phyloP scores from a whole-genome alignment of 179 eudicot genomes.

The Beta corolliflora region DNA sequence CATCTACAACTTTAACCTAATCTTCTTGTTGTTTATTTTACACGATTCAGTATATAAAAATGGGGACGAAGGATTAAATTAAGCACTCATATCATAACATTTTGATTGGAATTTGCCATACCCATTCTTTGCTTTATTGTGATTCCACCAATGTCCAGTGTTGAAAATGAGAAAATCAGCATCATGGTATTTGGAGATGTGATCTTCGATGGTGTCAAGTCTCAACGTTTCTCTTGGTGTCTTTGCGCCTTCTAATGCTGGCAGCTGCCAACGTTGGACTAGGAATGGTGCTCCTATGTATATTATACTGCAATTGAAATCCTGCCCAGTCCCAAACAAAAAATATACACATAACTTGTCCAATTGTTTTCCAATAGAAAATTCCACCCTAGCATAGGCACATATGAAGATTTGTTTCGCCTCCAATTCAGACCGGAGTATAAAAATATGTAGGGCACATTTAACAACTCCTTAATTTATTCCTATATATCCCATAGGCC shows the following conservation, averaged over 20 bases:
- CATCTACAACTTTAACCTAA: too few relatives aligned
- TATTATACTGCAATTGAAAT: slow-evolving; percentile 51
- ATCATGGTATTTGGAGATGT: slow-evolving; percentile 35
- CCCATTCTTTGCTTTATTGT: slow-evolving; percentile 51
- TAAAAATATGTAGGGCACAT: too few relatives aligned
- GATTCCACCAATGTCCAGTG: slow-evolving; percentile 83
- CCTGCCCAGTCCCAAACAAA: slow-evolving; percentile 30
- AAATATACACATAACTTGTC: too few relatives aligned
- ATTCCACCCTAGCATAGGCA: too few relatives aligned
- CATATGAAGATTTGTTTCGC: too few relatives aligned
- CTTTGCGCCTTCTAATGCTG: too few relatives aligned
- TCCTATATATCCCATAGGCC: too few relatives aligned
- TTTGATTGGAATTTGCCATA: not conserved
- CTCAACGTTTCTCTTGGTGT: slow-evolving; percentile 39
- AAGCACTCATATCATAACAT: not conserved
- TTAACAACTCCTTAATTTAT: too few relatives aligned
- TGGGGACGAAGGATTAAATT: too few relatives aligned
- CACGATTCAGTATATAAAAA: not conserved
- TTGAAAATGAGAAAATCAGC: slow-evolving; percentile 72
- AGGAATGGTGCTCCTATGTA: slow-evolving; percentile 59
- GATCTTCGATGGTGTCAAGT: slow-evolving; percentile 47
- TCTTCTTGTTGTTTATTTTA: too few relatives aligned
- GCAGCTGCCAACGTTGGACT: slow-evolving; percentile 42
- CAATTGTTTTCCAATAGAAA: too few relatives aligned
- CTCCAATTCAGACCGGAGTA: too few relatives aligned